Evolutionary conservation across 2,329 filamentous ascomycete genomes (phyloP).

Genomic region (Rhytidhysteron rufulum): DNA sequence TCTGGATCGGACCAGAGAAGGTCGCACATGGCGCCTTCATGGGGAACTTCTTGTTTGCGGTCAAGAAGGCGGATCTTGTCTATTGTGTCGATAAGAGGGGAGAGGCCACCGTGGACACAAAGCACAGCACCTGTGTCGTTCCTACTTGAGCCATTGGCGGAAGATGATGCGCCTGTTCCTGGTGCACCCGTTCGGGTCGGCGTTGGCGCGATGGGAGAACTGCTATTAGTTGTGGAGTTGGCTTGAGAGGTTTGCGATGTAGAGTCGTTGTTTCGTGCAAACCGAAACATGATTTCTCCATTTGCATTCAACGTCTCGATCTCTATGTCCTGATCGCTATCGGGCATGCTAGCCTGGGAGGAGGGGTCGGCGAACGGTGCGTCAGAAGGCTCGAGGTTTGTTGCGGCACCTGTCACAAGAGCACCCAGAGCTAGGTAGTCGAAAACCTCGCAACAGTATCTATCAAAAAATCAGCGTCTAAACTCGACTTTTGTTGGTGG

Average conservation of each 20-base stretch:
- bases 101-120: constrained; percentile 92
- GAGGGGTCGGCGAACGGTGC: constrained; percentile 50
- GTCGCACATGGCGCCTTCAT: constrained; percentile 99
- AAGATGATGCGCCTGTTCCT: constrained; percentile 73
- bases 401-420: constrained; percentile 79
- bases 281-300: constrained; percentile 72
- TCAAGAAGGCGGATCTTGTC: constrained; percentile 95
- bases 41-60: constrained; percentile 95
- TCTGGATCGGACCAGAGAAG: constrained; percentile 97
- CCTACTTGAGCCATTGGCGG: constrained; percentile 53
- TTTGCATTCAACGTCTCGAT: constrained; percentile 89
- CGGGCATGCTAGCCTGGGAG: constrained; percentile 46
- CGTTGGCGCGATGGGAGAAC: constrained; percentile 34
- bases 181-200: constrained; percentile 58
- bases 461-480: too few relatives aligned
- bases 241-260: constrained; percentile 33
- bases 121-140: constrained; percentile 80
- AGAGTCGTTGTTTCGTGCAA: constrained; percentile 48
- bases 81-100: constrained; percentile 84
- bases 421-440: constrained; percentile 92
- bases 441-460: constrained; percentile 91
- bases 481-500: not conserved
- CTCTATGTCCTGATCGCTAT: constrained; percentile 71
- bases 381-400: constrained; percentile 59
- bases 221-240: constrained; percentile 30